phyloP scores from a whole-genome alignment of 257 asterid species.

The Solanum medicagineum region DNA sequence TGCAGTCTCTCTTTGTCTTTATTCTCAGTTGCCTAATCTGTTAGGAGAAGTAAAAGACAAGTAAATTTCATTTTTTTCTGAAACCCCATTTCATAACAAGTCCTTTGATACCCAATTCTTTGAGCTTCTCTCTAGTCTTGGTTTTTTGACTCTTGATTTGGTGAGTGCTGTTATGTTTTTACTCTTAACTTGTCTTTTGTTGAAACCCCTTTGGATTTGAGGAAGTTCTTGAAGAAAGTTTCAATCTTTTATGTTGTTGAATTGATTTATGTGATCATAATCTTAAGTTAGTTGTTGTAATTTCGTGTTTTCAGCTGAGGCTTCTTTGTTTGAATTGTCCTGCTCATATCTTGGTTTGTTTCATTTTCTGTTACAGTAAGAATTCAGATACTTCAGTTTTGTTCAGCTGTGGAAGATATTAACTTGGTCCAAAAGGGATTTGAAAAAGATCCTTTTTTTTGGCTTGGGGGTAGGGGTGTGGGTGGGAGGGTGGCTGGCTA shows the following conservation, averaged over 20 bases:
- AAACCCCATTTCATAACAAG: neutral
- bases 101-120: conserved; percentile 4
- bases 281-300: neutral
- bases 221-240: neutral
- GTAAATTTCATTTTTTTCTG: neutral
- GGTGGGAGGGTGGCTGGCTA: neutral
- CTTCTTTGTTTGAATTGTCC: no score
- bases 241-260: neutral
- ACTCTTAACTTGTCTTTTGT: neutral
- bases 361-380: neutral
- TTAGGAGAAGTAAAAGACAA: neutral
- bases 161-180: neutral
- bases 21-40: neutral
- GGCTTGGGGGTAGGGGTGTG: neutral
- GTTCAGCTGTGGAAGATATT: neutral
- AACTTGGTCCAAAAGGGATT: neutral
- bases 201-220: neutral
- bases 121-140: neutral
- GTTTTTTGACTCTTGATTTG: neutral
- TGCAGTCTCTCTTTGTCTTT: neutral
- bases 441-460: neutral
- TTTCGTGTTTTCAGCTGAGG: neutral
- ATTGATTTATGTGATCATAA: neutral
- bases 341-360: neutral
- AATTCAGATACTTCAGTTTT: neutral